Evolutionary conservation across 768 basidiomycete genomes (phyloP).

Genomic region (Lactarius tabidus): DNA sequence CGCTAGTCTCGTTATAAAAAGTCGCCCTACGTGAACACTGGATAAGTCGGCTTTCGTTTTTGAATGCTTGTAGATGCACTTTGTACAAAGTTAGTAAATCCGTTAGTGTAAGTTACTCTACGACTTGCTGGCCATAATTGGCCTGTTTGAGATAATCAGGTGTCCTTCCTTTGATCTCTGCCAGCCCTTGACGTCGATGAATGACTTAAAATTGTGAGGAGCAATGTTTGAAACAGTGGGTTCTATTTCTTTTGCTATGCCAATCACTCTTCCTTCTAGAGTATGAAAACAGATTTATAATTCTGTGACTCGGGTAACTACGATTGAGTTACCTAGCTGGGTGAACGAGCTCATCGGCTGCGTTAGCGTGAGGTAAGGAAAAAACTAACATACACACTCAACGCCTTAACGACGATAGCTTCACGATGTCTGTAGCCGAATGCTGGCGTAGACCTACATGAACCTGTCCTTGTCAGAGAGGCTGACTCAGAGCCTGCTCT

Average conservation of each 20-base stretch:
- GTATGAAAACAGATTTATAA: background rate
- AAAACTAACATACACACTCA: background rate
- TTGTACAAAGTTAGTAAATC: background rate
- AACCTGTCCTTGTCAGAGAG: background rate
- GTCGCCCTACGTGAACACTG: background rate
- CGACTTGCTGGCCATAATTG: background rate
- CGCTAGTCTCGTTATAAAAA: background rate
- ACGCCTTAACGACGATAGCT: background rate
- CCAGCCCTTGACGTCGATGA: background rate
- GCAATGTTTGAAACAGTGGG: background rate
- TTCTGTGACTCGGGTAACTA: background rate
- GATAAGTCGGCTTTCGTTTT: background rate
- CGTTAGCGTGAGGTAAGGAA: background rate
- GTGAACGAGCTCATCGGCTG: background rate
- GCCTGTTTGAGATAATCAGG: background rate
- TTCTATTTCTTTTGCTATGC: background rate
- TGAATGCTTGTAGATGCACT: background rate
- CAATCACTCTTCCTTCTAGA: background rate
- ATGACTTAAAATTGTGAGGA: background rate
- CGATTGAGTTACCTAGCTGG: background rate
- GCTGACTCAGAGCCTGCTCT: conserved; percentile 33
- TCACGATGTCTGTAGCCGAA: background rate
- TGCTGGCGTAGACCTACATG: background rate
- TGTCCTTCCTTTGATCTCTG: background rate
- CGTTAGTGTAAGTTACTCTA: background rate